phyloP scores from a whole-genome alignment of 495 filamentous ascomycete species.

The Entonaema liquescens region DNA sequence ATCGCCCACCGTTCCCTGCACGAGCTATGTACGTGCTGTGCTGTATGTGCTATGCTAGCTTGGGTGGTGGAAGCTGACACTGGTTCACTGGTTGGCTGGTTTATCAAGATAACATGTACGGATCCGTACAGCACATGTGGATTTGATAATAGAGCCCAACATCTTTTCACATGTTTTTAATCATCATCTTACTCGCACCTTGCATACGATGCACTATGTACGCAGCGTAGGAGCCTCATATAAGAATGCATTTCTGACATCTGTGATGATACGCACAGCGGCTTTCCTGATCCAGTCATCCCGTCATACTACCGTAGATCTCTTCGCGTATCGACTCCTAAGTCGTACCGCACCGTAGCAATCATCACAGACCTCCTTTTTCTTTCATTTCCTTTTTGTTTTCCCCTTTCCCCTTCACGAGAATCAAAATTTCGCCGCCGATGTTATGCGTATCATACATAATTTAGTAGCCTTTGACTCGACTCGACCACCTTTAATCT shows the following conservation, averaged over 20 bases:
- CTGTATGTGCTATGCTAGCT: constrained; percentile 1
- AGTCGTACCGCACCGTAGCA: constrained; percentile 12
- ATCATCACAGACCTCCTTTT: constrained; percentile 3
- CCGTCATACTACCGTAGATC: constrained; percentile 15
- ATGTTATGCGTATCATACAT: constrained; percentile 1
- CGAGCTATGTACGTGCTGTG: background rate
- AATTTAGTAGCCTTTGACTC: background rate
- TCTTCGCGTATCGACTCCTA: constrained; percentile 13
- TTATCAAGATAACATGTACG: background rate
- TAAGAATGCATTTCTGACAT: constrained; percentile 4
- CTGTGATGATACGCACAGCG: constrained; percentile 17
- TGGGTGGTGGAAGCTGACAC: too few relatives aligned
- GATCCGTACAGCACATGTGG: background rate
- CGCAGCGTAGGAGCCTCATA: background rate
- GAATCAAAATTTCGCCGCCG: constrained; percentile 16
- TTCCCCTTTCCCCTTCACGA: constrained; percentile 5
- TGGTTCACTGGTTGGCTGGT: constrained; percentile 15
- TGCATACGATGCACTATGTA: background rate
- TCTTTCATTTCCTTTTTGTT: background rate
- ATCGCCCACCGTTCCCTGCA: constrained; percentile 1
- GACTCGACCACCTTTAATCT: background rate
- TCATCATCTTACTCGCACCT: background rate
- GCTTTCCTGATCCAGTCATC: constrained; percentile 32
- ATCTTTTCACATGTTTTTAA: background rate
- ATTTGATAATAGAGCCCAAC: constrained; percentile 1